Evolutionary conservation across 495 filamentous ascomycete genomes (phyloP).

Genomic region (Penicillium daleae): DNA sequence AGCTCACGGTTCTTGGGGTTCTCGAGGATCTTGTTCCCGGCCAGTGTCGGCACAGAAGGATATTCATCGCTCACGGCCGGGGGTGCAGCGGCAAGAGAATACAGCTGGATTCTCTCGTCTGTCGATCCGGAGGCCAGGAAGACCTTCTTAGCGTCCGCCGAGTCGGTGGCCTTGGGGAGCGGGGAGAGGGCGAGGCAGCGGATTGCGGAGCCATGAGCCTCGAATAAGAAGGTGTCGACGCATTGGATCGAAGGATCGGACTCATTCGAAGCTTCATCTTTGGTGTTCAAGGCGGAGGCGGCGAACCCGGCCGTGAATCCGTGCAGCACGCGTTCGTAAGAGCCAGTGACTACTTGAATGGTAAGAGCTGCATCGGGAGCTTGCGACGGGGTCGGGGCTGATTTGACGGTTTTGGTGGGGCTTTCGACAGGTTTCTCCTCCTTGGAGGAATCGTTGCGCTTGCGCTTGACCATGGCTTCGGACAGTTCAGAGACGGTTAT

Average conservation of each 20-base stretch:
- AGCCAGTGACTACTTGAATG: conserved; percentile 88
- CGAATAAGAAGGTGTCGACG: conserved; percentile 93
- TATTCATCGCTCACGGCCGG: conserved; percentile 48
- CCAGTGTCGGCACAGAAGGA: conserved; percentile 59
- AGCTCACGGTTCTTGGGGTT: conserved; percentile 87
- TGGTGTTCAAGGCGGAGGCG: conserved; percentile 30
- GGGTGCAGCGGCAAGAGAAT: conserved; percentile 79
- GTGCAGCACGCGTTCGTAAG: conserved; percentile 93
- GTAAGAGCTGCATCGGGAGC: conserved; percentile 50
- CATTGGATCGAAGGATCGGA: conserved; percentile 60
- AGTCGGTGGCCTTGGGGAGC: conserved; percentile 56
- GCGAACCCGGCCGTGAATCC: conserved; percentile 80
- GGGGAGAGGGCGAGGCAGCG: conserved; percentile 88
- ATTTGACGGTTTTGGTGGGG: conserved; percentile 42
- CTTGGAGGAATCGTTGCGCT: conserved; percentile 57
- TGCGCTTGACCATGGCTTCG: conserved; percentile 72
- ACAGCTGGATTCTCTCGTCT: conserved; percentile 94
- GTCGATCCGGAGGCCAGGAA: conserved; percentile 87
- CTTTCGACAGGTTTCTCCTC: conserved; percentile 35
- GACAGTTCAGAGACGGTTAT: conserved; percentile 10
- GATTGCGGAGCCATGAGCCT: conserved; percentile 87
- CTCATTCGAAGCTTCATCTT: conserved; percentile 30
- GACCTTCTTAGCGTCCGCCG: conserved; percentile 67
- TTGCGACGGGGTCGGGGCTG: conserved; percentile 30
- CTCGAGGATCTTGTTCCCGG: conserved; percentile 70